Base-by-base conservation (phyloP, 169 alveolate genomes). In the Pseudocohnilembus persalinus region DNA sequence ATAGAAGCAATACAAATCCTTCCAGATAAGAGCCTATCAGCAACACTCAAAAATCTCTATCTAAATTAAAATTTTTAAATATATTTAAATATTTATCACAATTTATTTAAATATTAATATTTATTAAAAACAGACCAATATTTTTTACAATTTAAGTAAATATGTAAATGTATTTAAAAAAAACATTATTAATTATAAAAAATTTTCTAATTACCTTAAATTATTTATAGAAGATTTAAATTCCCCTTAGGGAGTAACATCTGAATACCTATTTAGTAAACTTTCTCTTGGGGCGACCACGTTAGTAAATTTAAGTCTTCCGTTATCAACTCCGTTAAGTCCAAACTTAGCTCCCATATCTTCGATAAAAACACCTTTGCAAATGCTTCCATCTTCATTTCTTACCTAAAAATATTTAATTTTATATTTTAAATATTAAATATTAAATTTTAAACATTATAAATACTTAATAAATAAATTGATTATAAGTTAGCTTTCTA, bases 341-440 rank as follows among this genome's bases (percentile, higher is more conserved):
- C 94, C 95, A 73, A 80, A 79, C 76, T 94, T 94, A 0, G 90
- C 80, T 29, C 97, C 97, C 80, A 85, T 81, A 80, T 94, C 97
- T 76, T 95, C 95, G 27, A 92, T 89, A 34, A 83, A 89, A 29
- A 94, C 83, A 28, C 96, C 96, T 77, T 81, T 77, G 1, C 91
- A 88, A 29, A 64, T 83, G 74, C 81, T 83, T 29, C 83, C 82
- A 24, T 72, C 65, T 63, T 79, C 83, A 32, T 86, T 87, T 88
- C 92, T 88, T 1, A 49, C 68, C 68, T 49, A 49, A 49, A 49
- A 11, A 49, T 49, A n/a, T n/a, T n/a, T n/a, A n/a, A n/a, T n/a
- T n/a, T n/a, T n/a, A n/a, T n/a, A n/a, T n/a, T n/a, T n/a, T n/a
- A n/a, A n/a, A n/a, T n/a, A n/a, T n/a, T n/a, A n/a, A n/a, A n/a